A percentile compares a stretch with the other conserved stretches of the same genome.
Conservation (phyloP, 106 monocot genomes). For the Apostasia shenzhenica region DNA sequence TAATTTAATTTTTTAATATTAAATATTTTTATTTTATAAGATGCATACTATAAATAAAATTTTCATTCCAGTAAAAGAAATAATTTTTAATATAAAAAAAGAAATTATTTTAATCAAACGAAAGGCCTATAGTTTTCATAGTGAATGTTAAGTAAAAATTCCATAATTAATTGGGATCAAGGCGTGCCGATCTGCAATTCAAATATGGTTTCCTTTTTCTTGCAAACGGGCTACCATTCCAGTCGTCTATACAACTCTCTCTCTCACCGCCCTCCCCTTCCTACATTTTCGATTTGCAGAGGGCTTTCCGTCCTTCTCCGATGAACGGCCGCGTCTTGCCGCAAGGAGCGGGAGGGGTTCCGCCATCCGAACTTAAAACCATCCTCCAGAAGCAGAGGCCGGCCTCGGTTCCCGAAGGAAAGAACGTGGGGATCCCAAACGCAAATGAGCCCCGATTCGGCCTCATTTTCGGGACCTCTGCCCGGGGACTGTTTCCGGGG, state of each 20-base stretch:
- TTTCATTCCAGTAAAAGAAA: no score
- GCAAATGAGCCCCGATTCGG: constrained; percentile 15
- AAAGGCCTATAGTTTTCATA: no score
- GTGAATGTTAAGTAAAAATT: no score
- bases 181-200: constrained; percentile 9
- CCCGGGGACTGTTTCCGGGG: constrained; percentile 13
- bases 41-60: no score
- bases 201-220: constrained; percentile 4
- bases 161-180: no score
- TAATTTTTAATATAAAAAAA: no score
- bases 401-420: constrained; percentile 56
- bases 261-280: neutral
- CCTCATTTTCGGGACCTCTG: constrained; percentile 30
- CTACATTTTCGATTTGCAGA: constrained; percentile 6
- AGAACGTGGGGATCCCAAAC: constrained; percentile 85
- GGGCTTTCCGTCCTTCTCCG: constrained; percentile 5
- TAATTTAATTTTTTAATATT: no score
- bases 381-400: constrained; percentile 28
- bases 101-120: no score
- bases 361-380: constrained; percentile 31
- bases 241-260: neutral
- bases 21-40: no score
- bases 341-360: constrained; percentile 21
- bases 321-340: constrained; percentile 32
- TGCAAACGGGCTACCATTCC: constrained; percentile 11